Base-by-base conservation (phyloP, 805 yeast species). In the Jamesozyma jinghongensis region DNA sequence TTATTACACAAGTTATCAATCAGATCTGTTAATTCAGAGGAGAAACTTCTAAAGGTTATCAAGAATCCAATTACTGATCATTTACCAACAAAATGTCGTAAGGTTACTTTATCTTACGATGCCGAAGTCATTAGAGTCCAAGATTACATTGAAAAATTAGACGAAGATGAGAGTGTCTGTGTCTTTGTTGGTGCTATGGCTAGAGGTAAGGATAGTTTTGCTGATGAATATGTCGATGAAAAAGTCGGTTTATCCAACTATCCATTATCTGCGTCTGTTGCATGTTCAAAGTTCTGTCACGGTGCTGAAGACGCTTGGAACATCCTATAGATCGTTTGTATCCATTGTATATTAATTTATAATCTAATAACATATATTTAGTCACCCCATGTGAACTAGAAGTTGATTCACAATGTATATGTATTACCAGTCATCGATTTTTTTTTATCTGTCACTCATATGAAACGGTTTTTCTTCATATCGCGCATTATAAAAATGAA, bases 171-270 rank as follows among this genome's bases (percentile, higher is more conserved):
- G 68, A 84, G 95, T 58, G 80, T 92, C 52, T 92, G 98, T 72
- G 97, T 92, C 20, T 92, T 92, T 64, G 97, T 92, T 36, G 98
- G 98, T 59, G 95, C 98, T 36, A 92, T 92, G 96, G 98, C 98
- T 17, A 80, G 97, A 63, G 98, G 98, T 57, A 83, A 82, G 61
- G 98, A 92, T 65, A 87, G 79, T 53, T 92, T 92, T 65, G 98
- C 98, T 19, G 98, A 92, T 63, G 97, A 88, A 63, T 90, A 64
- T 57, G 95, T 90, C 34, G 97, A 92, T 62, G 97, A 92, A 64
- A 92, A 90, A 59, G 82, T 92, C 44, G 97, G 97, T 53, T 79
- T 92, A 42, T 86, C 97, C 28, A 87, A 90, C 56, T 92, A 88
- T 63, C 95, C 98, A 39, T 73, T 92, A 47, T 84, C 95, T 40